A percentile compares a stretch with the other conserved stretches of the same genome.
Evolutionary conservation across 768 basidiomycete genomes (phyloP).

Genomic region (Serendipita sp.): DNA sequence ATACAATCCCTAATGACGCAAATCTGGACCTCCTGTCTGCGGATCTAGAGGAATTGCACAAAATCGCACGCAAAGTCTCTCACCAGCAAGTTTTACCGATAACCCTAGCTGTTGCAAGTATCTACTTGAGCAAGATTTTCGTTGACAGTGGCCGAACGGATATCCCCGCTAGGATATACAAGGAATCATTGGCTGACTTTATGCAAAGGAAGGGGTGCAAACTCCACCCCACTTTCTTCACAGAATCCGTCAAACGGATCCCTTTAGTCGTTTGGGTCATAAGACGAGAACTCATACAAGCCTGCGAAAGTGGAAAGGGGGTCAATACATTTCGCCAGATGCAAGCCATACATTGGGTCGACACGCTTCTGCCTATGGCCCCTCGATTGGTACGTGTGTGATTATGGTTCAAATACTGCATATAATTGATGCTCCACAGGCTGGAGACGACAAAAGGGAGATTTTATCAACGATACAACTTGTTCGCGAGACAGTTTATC

Average conservation of each 20-base stretch:
- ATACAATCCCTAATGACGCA: slow-evolving; percentile 39
- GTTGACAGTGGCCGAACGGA: slow-evolving; percentile 23
- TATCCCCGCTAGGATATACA: slow-evolving; percentile 38
- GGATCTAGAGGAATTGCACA: slow-evolving; percentile 49
- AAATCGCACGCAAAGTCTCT: slow-evolving; percentile 43
- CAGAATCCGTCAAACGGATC: slow-evolving; percentile 55
- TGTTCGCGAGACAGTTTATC: slow-evolving; percentile 34
- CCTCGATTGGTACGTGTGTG: background rate
- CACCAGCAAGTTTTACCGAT: slow-evolving; percentile 24
- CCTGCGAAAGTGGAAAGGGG: slow-evolving; percentile 32
- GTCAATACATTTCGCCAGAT: slow-evolving; percentile 63
- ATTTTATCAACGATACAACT: slow-evolving; percentile 32
- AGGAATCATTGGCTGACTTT: slow-evolving; percentile 55
- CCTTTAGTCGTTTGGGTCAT: slow-evolving; percentile 50
- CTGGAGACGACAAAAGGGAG: slow-evolving; percentile 23
- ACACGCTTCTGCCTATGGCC: slow-evolving; percentile 29
- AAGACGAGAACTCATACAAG: slow-evolving; percentile 39
- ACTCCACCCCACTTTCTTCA: slow-evolving; percentile 58
- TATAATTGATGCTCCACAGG: slow-evolving; percentile 16
- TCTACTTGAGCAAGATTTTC: slow-evolving; percentile 51
- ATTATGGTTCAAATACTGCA: background rate
- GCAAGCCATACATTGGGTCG: slow-evolving; percentile 59
- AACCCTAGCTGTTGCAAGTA: slow-evolving; percentile 37
- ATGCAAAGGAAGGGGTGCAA: slow-evolving; percentile 64
- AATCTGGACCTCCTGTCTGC: slow-evolving; percentile 29